Evolutionary conservation across 163 green algal species (phyloP).

Genomic region (Smithsoniella earleae): DNA sequence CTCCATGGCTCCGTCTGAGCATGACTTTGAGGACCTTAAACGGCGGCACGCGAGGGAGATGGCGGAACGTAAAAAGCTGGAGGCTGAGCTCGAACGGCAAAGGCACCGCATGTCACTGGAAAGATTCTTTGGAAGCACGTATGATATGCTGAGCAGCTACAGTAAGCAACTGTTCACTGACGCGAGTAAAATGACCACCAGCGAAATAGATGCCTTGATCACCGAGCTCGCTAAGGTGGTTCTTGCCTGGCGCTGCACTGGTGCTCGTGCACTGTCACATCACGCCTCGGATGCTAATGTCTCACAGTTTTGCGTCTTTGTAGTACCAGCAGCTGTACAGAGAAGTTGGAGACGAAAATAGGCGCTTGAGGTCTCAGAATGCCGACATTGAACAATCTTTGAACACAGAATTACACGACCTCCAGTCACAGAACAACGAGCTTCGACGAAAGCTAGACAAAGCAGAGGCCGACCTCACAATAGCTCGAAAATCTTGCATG

Average conservation of each 20-base stretch:
- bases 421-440: not conserved
- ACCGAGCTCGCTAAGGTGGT: slow-evolving; percentile 5
- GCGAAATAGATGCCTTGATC: not conserved
- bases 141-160: no score
- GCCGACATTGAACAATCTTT: not conserved
- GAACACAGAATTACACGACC: not conserved
- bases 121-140: not conserved
- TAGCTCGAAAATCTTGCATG: no score
- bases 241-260: no score
- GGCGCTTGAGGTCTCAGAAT: not conserved
- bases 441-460: not conserved
- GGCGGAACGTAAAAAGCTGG: slow-evolving; percentile 11
- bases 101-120: not conserved
- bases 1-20: not conserved
- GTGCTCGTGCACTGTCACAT: no score
- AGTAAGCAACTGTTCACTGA: no score
- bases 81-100: not conserved
- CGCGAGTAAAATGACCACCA: not conserved
- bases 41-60: not conserved
- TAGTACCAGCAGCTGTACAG: slow-evolving; percentile 16
- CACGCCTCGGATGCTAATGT: no score
- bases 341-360: slow-evolving; percentile 4
- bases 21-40: not conserved
- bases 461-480: not conserved
- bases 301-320: no score